Percentiles rank a stretch among this genome's conserved stretches.
These are phyloP conservation scores for Warburgia ugandensis DNA, from an alignment of 164 flowering plant genomes.

Conservation along the genomic window DNA sequence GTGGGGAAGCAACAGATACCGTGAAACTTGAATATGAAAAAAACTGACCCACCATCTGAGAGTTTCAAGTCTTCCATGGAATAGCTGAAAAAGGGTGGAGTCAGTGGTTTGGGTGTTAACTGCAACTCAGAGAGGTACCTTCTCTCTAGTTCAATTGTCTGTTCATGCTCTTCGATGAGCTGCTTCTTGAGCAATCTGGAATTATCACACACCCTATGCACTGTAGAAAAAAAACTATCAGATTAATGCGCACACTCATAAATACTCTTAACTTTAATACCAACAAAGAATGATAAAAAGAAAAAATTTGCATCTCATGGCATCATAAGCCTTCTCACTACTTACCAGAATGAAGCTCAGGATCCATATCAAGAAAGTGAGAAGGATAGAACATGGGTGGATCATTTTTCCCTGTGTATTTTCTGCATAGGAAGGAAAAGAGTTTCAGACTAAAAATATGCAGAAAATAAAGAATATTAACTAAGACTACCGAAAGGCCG, in stretches of 20 bases:
- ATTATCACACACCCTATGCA: constrained; percentile 36
- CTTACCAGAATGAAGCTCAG: constrained; percentile 53
- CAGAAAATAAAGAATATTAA: too few species aligned
- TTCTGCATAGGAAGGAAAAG: constrained; percentile 30
- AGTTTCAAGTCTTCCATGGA: constrained; percentile 37
- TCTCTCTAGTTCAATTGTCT: constrained; percentile 48
- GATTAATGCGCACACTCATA: neutral
- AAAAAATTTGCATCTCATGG: too few species aligned
- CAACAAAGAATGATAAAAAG: too few species aligned
- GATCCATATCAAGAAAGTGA: constrained; percentile 39
- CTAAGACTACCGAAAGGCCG: too few species aligned
- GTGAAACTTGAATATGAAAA: neutral
- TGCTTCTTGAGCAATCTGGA: constrained; percentile 44
- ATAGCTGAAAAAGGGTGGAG: constrained; percentile 30
- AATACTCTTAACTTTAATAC: too few species aligned
- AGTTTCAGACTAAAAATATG: constrained; percentile 4
- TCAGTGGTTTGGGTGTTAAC: constrained; percentile 27
- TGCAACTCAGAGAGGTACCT: constrained; percentile 40
- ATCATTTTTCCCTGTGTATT: constrained; percentile 39
- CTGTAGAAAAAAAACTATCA: constrained; percentile 13
- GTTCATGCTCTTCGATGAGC: constrained; percentile 51
- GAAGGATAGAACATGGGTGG: constrained; percentile 26
- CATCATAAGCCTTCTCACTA: neutral
- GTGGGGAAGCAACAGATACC: too few species aligned
- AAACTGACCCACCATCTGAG: constrained; percentile 30